phyloP scores from a whole-genome alignment of 1,284 basidiomycete species.

The Puccinia horiana region DNA sequence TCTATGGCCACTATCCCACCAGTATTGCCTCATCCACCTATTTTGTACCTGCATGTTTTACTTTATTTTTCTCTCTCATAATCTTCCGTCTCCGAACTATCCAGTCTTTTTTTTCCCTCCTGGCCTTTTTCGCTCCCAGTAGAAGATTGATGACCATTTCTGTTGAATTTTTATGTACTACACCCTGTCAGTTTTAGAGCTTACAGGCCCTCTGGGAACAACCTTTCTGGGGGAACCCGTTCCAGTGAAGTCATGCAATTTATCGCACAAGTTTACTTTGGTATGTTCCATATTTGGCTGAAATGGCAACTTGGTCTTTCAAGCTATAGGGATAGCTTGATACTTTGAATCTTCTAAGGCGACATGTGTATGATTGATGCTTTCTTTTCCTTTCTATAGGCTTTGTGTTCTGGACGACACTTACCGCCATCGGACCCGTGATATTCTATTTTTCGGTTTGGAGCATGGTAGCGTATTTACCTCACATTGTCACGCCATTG shows the following conservation, averaged over 20 bases:
- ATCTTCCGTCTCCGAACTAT: background rate
- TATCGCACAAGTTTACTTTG: slow-evolving; percentile 65
- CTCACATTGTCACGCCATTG: background rate
- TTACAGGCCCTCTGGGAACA: background rate
- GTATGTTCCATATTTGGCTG: slow-evolving; percentile 59
- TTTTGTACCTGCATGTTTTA: background rate
- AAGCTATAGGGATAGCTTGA: background rate
- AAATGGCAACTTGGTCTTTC: background rate
- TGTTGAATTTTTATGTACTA: slow-evolving; percentile 1
- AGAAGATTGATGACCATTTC: background rate
- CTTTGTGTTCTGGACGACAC: slow-evolving; percentile 82
- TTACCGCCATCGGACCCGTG: slow-evolving; percentile 77
- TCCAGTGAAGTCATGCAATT: slow-evolving; percentile 56
- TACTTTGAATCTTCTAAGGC: background rate
- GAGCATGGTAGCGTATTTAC: slow-evolving; percentile 67
- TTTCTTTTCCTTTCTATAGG: slow-evolving; percentile 63
- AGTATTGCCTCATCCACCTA: background rate
- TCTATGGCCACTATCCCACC: background rate
- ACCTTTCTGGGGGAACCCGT: slow-evolving; percentile 26
- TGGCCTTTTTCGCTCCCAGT: background rate
- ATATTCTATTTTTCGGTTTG: slow-evolving; percentile 91
- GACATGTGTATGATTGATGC: background rate
- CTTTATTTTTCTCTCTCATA: background rate
- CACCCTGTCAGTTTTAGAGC: background rate
- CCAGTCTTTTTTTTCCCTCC: background rate